Evolutionary conservation across 1,284 basidiomycete genomes (phyloP).

Genomic region (Sanguinoderma infundibulare): DNA sequence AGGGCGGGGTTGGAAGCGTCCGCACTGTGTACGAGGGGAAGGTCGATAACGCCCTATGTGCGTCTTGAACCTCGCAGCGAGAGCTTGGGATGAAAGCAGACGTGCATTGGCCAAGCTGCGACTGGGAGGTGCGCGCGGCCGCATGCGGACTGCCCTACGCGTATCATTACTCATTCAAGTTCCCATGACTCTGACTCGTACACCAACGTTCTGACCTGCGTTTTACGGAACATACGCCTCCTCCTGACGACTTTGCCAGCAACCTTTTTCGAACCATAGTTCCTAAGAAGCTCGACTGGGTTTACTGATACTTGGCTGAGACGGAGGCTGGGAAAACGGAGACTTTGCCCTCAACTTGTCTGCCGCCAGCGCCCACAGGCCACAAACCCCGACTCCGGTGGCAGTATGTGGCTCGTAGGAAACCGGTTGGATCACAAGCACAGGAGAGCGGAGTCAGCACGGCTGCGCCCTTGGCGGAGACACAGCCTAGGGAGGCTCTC

Average conservation of each 20-base stretch:
- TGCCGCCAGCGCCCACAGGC: too few relatives aligned
- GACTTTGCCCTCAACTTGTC: background rate
- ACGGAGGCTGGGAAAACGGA: background rate
- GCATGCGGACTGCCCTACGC: background rate
- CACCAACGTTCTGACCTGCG: background rate
- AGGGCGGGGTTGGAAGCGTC: background rate
- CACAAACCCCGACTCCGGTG: too few relatives aligned
- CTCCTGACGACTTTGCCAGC: background rate
- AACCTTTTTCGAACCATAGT: too few relatives aligned
- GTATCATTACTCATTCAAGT: background rate
- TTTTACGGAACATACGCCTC: background rate
- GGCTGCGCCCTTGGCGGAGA: background rate
- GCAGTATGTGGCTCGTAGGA: background rate
- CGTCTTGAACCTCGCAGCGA: background rate
- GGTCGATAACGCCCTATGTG: background rate
- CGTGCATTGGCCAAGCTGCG: background rate
- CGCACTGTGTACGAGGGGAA: constrained; percentile 1
- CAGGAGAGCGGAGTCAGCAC: background rate
- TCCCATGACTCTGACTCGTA: background rate
- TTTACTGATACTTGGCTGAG: too few relatives aligned
- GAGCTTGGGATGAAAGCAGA: background rate
- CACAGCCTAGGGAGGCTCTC: constrained; percentile 9
- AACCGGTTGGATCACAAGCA: background rate
- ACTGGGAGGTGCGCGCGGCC: background rate
- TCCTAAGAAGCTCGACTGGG: too few relatives aligned